Evolutionary conservation across 1,139 yeast genomes (phyloP).

Genomic region (Kurtzmaniella natalensis): DNA sequence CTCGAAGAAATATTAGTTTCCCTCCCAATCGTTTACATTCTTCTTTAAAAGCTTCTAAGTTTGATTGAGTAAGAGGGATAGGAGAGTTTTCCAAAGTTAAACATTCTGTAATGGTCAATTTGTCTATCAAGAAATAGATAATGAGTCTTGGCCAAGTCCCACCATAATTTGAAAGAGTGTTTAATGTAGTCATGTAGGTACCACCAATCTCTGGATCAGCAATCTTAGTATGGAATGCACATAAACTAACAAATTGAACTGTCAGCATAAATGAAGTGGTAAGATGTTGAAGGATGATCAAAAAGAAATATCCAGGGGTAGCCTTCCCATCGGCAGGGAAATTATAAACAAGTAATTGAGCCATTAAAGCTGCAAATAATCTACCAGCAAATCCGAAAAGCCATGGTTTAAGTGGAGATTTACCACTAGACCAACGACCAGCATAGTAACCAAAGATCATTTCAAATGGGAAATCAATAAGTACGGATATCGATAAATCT

Average conservation of each 20-base stretch:
- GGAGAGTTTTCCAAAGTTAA: slow-evolving; percentile 10
- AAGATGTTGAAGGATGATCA: slow-evolving; percentile 77
- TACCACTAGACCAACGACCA: slow-evolving; percentile 88
- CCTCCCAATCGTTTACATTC: slow-evolving; percentile 57
- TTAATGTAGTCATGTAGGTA: slow-evolving; percentile 94
- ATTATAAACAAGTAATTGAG: slow-evolving; percentile 65
- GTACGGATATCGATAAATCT: slow-evolving; percentile 86
- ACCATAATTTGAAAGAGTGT: slow-evolving; percentile 88
- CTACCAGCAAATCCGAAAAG: slow-evolving; percentile 85
- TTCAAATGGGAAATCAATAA: slow-evolving; percentile 95
- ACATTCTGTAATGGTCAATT: slow-evolving; percentile 66
- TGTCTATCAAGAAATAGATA: slow-evolving; percentile 74
- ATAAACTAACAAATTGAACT: slow-evolving; percentile 88
- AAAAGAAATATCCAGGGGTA: slow-evolving; percentile 47
- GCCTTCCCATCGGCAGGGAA: slow-evolving; percentile 64
- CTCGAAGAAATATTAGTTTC: slow-evolving; percentile 47
- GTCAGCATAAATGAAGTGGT: slow-evolving; percentile 91
- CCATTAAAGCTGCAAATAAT: slow-evolving; percentile 66
- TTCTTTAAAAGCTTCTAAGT: slow-evolving; percentile 35
- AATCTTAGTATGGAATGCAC: slow-evolving; percentile 91
- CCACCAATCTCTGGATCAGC: slow-evolving; percentile 98
- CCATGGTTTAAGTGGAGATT: slow-evolving; percentile 80
- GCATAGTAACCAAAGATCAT: slow-evolving; percentile 93
- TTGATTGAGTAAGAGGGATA: slow-evolving; percentile 14
- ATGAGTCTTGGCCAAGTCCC: slow-evolving; percentile 96